phyloP scores from a whole-genome alignment of 1,284 basidiomycete species.

The Fomitopsis palustris region DNA sequence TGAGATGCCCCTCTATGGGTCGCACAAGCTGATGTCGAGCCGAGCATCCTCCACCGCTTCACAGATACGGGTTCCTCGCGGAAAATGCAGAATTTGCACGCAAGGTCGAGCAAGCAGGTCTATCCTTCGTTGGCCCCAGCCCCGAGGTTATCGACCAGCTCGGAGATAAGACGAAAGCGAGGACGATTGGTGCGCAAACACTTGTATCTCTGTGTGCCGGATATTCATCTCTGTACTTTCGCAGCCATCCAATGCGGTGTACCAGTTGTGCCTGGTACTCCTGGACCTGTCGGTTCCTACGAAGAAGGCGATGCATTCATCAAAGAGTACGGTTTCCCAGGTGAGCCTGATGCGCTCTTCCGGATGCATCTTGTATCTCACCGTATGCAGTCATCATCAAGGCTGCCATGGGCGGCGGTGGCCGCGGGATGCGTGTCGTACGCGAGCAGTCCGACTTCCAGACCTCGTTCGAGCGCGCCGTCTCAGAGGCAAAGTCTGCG shows the following conservation, averaged over 20 bases:
- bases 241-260: constrained; percentile 85
- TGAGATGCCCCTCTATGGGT: constrained; percentile 33
- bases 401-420: constrained; percentile 98
- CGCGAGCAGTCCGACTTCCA: constrained; percentile 91
- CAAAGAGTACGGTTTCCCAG: constrained; percentile 94
- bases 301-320: constrained; percentile 86
- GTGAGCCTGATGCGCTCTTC: constrained; percentile 34
- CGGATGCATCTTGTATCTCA: neutral
- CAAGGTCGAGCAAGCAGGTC: constrained; percentile 95
- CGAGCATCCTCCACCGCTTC: neutral
- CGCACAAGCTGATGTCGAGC: constrained; percentile 16
- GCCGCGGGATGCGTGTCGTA: constrained; percentile 98
- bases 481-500: constrained; percentile 92
- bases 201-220: neutral
- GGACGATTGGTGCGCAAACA: constrained; percentile 63
- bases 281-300: constrained; percentile 87
- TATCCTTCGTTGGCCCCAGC: constrained; percentile 95
- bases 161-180: constrained; percentile 98
- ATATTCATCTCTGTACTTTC: neutral
- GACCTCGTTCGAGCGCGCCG: constrained; percentile 88
- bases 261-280: constrained; percentile 97
- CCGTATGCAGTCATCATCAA: constrained; percentile 81
- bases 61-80: constrained; percentile 94
- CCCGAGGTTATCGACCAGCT: constrained; percentile 97
- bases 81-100: constrained; percentile 96